phyloP scores from a whole-genome alignment of 2,329 filamentous ascomycete genomes.

The Polychaeton citri region DNA sequence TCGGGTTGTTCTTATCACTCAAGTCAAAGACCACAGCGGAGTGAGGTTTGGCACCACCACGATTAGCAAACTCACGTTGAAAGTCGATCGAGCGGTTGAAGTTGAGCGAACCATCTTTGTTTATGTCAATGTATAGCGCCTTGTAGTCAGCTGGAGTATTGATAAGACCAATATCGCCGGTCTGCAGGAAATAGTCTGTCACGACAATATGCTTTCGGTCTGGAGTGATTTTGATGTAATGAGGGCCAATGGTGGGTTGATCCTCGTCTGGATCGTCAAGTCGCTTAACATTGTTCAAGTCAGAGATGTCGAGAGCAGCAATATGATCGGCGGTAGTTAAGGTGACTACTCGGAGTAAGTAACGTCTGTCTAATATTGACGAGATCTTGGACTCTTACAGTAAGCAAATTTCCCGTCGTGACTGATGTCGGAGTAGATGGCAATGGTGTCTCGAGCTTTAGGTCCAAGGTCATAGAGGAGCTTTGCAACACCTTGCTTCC shows the following conservation, averaged over 20 bases:
- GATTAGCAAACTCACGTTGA: slow-evolving; percentile 36
- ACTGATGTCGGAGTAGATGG: too few species aligned
- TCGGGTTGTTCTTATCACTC: too few species aligned
- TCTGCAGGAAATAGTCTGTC: slow-evolving; percentile 54
- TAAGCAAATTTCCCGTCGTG: slow-evolving; percentile 46
- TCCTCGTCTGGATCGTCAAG: slow-evolving; percentile 46
- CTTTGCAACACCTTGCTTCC: too few species aligned
- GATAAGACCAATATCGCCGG: slow-evolving; percentile 45
- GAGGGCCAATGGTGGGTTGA: slow-evolving; percentile 47
- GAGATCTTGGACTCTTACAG: too few species aligned
- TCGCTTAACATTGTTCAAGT: slow-evolving; percentile 46
- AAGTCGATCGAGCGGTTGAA: slow-evolving; percentile 52
- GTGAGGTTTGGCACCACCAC: slow-evolving; percentile 46
- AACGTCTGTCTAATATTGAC: background rate
- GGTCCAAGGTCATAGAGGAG: too few species aligned
- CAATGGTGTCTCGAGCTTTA: too few species aligned
- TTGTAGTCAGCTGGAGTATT: slow-evolving; percentile 51
- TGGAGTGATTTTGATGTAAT: slow-evolving; percentile 51
- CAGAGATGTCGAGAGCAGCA: slow-evolving; percentile 47
- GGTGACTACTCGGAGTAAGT: too few species aligned
- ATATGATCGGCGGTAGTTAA: slow-evolving; percentile 50
- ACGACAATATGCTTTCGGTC: slow-evolving; percentile 52
- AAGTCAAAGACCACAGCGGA: slow-evolving; percentile 44
- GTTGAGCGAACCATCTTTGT: slow-evolving; percentile 38
- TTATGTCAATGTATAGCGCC: slow-evolving; percentile 48